Base-by-base conservation (phyloP, 768 basidiomycete genomes). In the Hysterangium stoloniferum region DNA sequence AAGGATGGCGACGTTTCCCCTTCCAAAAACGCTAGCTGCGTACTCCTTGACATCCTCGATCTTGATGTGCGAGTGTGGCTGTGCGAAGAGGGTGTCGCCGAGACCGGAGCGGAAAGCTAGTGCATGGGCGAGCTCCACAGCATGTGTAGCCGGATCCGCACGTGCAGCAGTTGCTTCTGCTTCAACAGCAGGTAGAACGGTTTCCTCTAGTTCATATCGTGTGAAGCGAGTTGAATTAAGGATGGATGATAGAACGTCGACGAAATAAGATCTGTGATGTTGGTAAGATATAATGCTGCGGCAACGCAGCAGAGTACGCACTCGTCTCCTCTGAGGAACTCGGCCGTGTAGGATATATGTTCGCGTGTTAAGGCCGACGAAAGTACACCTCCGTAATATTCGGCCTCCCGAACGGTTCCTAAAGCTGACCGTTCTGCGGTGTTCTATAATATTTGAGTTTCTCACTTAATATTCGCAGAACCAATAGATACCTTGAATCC, bases 251-350 rank as follows among this genome's bases (percentile, higher is more conserved):
- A 99, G 80, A 56, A 95, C 72, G 60, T 92, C 84, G 29, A 94
- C 82, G 71, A 99, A 98, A 75, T 84, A 92, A 32, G 75, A 70
- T 66, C 93, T 96, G 65, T 22, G 17, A 22, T 20, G 15, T 33
- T 11, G 29, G 29, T 12, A 28, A 32, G 17, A 40, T 35, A 36
- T 8, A 4, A n/a, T n/a, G n/a, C n/a, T n/a, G n/a, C n/a, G n/a
- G n/a, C n/a, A n/a, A n/a, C n/a, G n/a, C n/a, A n/a, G n/a, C 34
- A 7, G 31, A 19, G 27, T 9, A 87, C 92, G 71, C 66, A 97
- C 95, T 96, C 94, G 66, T 99, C 92, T 41, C 90, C 93, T 52
- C 84, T 80, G 59, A 97, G 70, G 71, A 96, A 99, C 67, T 97
- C 94, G 46, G 95, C 92, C 20, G 90, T 94, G 64, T 97, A 70